These are phyloP conservation scores for Polytrichum formosum DNA, from an alignment of 225 moss, liverwort and hornwort genomes.

Conservation along the genomic window DNA sequence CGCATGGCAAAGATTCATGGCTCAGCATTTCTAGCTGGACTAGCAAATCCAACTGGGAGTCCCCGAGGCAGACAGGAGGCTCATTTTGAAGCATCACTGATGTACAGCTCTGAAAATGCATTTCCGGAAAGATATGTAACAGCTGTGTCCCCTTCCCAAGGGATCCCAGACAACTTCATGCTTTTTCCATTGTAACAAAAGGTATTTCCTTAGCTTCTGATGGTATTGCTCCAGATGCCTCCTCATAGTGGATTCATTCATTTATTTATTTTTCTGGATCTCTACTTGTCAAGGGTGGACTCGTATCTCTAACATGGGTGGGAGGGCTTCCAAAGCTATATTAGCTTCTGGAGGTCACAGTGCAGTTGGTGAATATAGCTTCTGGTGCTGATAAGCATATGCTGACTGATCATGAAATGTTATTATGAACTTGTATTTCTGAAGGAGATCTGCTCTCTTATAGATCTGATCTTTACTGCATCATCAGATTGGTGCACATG, in stretches of 20 bases:
- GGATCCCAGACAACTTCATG: conserved; percentile 75
- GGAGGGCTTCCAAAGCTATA: neutral
- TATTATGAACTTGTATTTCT: too few relatives aligned
- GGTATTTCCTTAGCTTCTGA: conserved; percentile 10
- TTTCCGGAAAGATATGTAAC: conserved; percentile 82
- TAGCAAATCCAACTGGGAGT: conserved; percentile 42
- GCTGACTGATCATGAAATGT: too few relatives aligned
- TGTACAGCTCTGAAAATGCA: conserved; percentile 44
- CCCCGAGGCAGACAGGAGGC: conserved; percentile 45
- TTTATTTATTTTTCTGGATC: too few relatives aligned
- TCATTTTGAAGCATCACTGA: conserved; percentile 17
- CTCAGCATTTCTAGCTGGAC: conserved; percentile 46
- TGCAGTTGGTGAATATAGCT: neutral
- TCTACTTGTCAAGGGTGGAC: too few relatives aligned
- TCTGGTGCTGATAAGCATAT: neutral
- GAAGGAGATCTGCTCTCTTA: too few relatives aligned
- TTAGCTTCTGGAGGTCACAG: neutral
- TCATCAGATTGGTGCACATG: neutral
- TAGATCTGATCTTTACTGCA: neutral
- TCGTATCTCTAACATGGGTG: too few relatives aligned
- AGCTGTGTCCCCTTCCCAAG: conserved; percentile 63
- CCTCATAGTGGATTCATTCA: too few relatives aligned
- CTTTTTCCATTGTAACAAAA: conserved; percentile 69
- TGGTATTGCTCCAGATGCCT: neutral
- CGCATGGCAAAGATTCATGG: conserved; percentile 76